Base-by-base conservation (phyloP, 192 early-diverging fungal species). In the Cetraspora pellucida region DNA sequence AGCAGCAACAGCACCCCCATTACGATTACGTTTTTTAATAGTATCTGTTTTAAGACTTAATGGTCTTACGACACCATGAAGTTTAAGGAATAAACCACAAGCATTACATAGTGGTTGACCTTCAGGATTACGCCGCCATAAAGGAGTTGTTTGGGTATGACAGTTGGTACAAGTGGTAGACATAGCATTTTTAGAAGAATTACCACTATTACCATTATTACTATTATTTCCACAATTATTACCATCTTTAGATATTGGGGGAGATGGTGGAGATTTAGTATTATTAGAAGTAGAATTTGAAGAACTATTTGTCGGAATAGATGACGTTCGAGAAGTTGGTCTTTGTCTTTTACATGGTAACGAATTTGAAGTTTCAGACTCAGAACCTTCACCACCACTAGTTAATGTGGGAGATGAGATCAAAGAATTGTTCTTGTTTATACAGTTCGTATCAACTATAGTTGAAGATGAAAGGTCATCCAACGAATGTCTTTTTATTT, bases 91-190 rank as follows among this genome's bases (percentile, higher is more conserved):
- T 71, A 99, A 82, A 0, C 98, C 98, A 79, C 98, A 99, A 0
- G 97, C 97, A 71, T 99, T 99, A 80, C 98, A 99, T 16, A 99
- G 89, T 2, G 95, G 89, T 37, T 94, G 92, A 44, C 96, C 97
- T 57, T 91, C 86, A 10, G 91, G 89, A 81, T 96, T 90, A n/a
- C 96, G 85, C 6, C 98, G 90, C 98, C 98, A 99, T 31, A 99
- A 86, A 1, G 96, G 92, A 3, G 98, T 99, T n/a, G 90, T 92
- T 37, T 91, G 94, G 1, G 94, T 96, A 49, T 79, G 60, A 86
- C 97, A 98, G 88, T 98, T 97, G 46, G 83, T 87, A 80, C 95
- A 97, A 46, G 82, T 85, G 30, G 83, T 87, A 25, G 85, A 78
- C 70, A 78, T 80, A 57, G 80, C 14, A 28, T 78, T 68, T 59